Percentiles rank a stretch among this genome's conserved stretches.
These are phyloP conservation scores for Suhomyces tanzawaensis DNA, from an alignment of 805 yeast species.

Conservation along the genomic window DNA sequence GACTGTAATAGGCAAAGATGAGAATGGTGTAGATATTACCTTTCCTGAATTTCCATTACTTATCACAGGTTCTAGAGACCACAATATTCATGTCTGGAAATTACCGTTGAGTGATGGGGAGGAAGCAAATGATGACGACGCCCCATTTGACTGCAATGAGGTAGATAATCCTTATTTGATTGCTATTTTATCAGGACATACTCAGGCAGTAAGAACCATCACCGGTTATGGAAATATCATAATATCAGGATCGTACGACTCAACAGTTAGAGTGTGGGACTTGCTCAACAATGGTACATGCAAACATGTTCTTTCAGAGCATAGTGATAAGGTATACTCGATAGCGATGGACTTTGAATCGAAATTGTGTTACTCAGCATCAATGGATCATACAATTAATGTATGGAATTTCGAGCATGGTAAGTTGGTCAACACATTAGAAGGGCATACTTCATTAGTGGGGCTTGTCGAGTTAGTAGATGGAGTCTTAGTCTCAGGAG, in stretches of 20 bases:
- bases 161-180: slow-evolving; percentile 61
- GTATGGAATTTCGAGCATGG: slow-evolving; percentile 90
- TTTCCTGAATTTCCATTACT: slow-evolving; percentile 68
- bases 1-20: slow-evolving; percentile 57
- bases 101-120: slow-evolving; percentile 52
- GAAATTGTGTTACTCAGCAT: slow-evolving; percentile 83
- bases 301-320: slow-evolving; percentile 73
- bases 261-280: slow-evolving; percentile 91
- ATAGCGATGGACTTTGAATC: slow-evolving; percentile 76
- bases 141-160: slow-evolving; percentile 35
- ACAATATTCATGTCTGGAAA: slow-evolving; percentile 45
- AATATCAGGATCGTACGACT: slow-evolving; percentile 88
- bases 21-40: slow-evolving; percentile 52
- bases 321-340: slow-evolving; percentile 84
- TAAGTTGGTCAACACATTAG: slow-evolving; percentile 61
- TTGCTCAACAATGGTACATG: slow-evolving; percentile 66
- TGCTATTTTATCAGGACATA: slow-evolving; percentile 58
- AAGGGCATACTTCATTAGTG: slow-evolving; percentile 87
- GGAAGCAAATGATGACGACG: slow-evolving; percentile 34
- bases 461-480: slow-evolving; percentile 80
- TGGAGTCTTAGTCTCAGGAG: slow-evolving; percentile 83
- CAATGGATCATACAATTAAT: slow-evolving; percentile 83
- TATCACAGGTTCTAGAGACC: slow-evolving; percentile 47
- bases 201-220: slow-evolving; percentile 80
- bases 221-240: slow-evolving; percentile 82